A percentile compares a stretch with the other conserved stretches of the same genome.
phyloP scores from a whole-genome alignment of 2,329 filamentous ascomycete genomes.

The Penicillium palitans region DNA sequence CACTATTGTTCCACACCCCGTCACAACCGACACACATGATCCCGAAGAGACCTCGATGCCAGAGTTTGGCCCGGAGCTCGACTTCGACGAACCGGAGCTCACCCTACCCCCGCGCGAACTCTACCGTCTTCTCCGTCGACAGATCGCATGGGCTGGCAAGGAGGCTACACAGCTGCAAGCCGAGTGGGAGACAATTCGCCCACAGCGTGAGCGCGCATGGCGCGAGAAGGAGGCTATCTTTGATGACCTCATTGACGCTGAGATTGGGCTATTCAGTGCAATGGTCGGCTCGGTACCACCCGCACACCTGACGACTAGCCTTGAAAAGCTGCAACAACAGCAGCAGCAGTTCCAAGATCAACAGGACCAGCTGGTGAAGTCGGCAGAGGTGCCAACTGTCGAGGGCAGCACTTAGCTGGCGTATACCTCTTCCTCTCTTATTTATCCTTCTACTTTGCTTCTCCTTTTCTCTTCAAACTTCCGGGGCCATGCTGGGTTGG shows the following conservation, averaged over 20 bases:
- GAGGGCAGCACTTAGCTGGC: conserved; percentile 12
- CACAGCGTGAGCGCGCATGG: conserved; percentile 43
- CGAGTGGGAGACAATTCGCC: conserved; percentile 42
- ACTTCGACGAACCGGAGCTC: conserved; percentile 48
- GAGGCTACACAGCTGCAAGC: conserved; percentile 41
- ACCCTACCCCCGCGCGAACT: conserved; percentile 44
- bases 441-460: not conserved
- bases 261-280: conserved; percentile 39
- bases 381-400: conserved; percentile 10
- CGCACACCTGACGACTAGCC: conserved; percentile 17
- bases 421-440: not conserved
- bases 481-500: not conserved
- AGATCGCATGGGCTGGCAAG: conserved; percentile 51
- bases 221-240: conserved; percentile 46
- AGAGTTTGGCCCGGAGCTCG: conserved; percentile 43
- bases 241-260: conserved; percentile 46
- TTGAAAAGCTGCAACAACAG: conserved; percentile 27
- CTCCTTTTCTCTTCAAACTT: not conserved
- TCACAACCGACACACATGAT: conserved; percentile 33
- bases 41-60: conserved; percentile 37
- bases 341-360: conserved; percentile 24
- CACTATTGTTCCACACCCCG: conserved; percentile 19
- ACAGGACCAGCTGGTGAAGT: conserved; percentile 21
- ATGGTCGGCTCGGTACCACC: conserved; percentile 20
- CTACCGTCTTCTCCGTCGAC: conserved; percentile 48